Evolutionary conservation across 108 stramenopile species (phyloP).

Genomic region (Discostella stelligeroides): DNA sequence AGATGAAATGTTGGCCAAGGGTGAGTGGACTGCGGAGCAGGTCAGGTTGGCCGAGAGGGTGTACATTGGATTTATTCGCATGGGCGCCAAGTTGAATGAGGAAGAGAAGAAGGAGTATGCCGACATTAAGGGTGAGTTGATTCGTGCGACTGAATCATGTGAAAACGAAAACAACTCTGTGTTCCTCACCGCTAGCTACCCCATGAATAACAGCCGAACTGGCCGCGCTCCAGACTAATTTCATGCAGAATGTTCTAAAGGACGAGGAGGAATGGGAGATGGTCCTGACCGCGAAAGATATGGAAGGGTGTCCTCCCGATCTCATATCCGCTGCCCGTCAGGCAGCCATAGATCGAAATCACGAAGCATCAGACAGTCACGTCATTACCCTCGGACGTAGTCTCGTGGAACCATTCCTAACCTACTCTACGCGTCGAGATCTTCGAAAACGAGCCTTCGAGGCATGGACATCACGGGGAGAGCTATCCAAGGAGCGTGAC

Average conservation of each 20-base stretch:
- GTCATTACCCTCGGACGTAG: conserved; percentile 74
- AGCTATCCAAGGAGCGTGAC: conserved; percentile 60
- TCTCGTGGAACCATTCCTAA: conserved; percentile 78
- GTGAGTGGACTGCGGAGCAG: conserved; percentile 57
- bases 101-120: conserved; percentile 61
- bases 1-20: conserved; percentile 32
- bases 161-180: too few relatives aligned
- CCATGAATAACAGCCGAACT: conserved; percentile 46
- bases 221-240: conserved; percentile 47
- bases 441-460: conserved; percentile 64
- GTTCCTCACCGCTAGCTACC: neutral
- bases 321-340: conserved; percentile 61
- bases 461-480: conserved; percentile 68
- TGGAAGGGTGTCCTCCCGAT: conserved; percentile 5
- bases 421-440: conserved; percentile 58
- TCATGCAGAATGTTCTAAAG: conserved; percentile 67
- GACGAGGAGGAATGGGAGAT: conserved; percentile 77
- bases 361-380: conserved; percentile 52
- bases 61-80: conserved; percentile 65
- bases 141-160: too few relatives aligned
- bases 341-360: conserved; percentile 67
- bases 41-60: conserved; percentile 71
- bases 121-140: conserved; percentile 52
- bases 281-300: conserved; percentile 36
- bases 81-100: conserved; percentile 62